A percentile compares a stretch with the other conserved stretches of the same genome.
Evolutionary conservation across 495 filamentous ascomycete genomes (phyloP).

Genomic region (Aspergillus sparsus): DNA sequence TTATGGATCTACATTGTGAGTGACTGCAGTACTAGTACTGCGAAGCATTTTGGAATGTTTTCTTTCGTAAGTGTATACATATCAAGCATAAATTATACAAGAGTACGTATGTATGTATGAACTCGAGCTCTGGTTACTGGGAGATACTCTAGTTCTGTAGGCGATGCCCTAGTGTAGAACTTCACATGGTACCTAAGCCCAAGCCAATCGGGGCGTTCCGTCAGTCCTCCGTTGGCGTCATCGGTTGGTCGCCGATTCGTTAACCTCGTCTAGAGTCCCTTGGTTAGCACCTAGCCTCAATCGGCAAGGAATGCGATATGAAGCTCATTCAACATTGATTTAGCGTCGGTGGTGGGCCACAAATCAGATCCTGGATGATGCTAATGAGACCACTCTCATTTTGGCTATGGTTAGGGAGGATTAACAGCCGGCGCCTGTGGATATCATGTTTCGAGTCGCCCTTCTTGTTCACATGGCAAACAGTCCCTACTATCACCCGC

Average conservation of each 20-base stretch:
- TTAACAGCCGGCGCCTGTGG: no score
- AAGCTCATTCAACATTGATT: background rate
- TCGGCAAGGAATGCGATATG: conserved; percentile 19
- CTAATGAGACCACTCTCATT: no score
- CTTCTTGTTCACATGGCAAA: conserved; percentile 21
- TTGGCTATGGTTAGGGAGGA: no score
- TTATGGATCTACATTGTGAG: conserved; percentile 34
- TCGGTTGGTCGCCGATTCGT: conserved; percentile 8
- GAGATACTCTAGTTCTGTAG: no score
- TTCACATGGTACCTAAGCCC: conserved; percentile 6
- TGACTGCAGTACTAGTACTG: conserved; percentile 18
- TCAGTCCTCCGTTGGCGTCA: background rate
- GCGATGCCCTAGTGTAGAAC: background rate
- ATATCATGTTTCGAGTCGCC: background rate
- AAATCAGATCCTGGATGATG: no score
- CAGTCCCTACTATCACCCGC: background rate
- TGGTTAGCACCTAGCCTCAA: conserved; percentile 3
- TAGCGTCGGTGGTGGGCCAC: no score
- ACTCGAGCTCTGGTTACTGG: no score
- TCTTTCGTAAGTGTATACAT: conserved; percentile 2
- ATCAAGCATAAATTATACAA: background rate
- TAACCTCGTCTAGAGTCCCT: background rate
- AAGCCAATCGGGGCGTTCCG: conserved; percentile 4
- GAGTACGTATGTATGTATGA: background rate
- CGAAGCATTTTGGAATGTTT: conserved; percentile 23